Conservation (phyloP, 139 green algal genomes). For the Axilococcus clingmanii region DNA sequence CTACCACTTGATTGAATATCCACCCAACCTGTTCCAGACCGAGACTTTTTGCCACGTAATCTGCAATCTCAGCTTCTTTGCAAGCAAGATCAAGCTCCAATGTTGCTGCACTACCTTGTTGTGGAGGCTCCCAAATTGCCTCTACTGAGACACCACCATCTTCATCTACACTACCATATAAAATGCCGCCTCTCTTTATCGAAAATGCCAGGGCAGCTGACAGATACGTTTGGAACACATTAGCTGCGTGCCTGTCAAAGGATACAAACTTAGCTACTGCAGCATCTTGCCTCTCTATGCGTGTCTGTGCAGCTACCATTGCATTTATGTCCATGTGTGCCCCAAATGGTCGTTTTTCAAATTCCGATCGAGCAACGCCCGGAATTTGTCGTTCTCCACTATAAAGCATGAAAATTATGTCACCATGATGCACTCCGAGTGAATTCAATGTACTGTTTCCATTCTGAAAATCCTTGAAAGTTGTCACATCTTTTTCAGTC, state of each 20-base stretch:
- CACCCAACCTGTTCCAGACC: slow-evolving; percentile 76
- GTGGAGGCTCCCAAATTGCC: slow-evolving; percentile 87
- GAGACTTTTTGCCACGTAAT: slow-evolving; percentile 48
- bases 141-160: slow-evolving; percentile 59
- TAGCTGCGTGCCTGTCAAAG: slow-evolving; percentile 85
- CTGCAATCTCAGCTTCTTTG: slow-evolving; percentile 49
- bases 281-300: slow-evolving; percentile 93
- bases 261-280: slow-evolving; percentile 62
- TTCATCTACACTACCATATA: slow-evolving; percentile 84
- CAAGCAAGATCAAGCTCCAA: slow-evolving; percentile 44
- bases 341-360: slow-evolving; percentile 45
- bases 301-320: slow-evolving; percentile 75
- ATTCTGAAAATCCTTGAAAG: slow-evolving; percentile 35
- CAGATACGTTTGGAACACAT: slow-evolving; percentile 86
- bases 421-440: slow-evolving; percentile 48
- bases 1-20: slow-evolving; percentile 77
- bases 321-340: slow-evolving; percentile 68
- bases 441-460: slow-evolving; percentile 9
- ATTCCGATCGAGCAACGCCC: slow-evolving; percentile 24
- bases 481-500: slow-evolving; percentile 26
- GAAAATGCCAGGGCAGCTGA: slow-evolving; percentile 71
- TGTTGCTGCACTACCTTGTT: slow-evolving; percentile 49
- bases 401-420: slow-evolving; percentile 65
- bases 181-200: slow-evolving; percentile 82
- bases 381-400: slow-evolving; percentile 52